These are phyloP conservation scores for Citrus trifoliata DNA, from an alignment of 345 rosid species.

Conservation along the genomic window DNA sequence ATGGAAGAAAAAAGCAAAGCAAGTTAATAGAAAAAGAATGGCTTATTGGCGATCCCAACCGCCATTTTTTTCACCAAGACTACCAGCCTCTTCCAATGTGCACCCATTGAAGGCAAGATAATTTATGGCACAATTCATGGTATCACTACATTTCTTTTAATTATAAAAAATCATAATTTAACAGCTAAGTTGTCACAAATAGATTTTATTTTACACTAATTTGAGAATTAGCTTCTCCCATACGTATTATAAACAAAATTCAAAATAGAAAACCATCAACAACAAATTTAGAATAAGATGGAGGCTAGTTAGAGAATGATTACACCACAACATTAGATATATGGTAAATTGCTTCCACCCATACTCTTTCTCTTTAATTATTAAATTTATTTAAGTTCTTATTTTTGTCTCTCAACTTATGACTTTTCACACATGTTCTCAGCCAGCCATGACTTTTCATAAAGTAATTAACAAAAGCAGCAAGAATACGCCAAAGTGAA, in stretches of 20 bases:
- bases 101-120: not conserved
- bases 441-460: constrained; percentile 21
- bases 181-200: not conserved
- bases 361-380: too few species aligned
- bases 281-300: not conserved
- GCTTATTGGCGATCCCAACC: not conserved
- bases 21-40: not conserved
- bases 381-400: too few species aligned
- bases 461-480: constrained; percentile 12
- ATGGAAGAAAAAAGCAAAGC: constrained; percentile 3
- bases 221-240: not conserved
- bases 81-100: not conserved
- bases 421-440: constrained; percentile 14
- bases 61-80: not conserved
- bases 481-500: not conserved
- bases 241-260: not conserved
- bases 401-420: not conserved
- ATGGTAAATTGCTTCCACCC: too few species aligned
- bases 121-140: not conserved
- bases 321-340: too few species aligned
- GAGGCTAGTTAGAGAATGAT: not conserved
- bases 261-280: constrained; percentile 11
- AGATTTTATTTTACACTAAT: too few species aligned
- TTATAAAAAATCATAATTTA: not conserved
- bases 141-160: not conserved